phyloP scores from a whole-genome alignment of 257 asterid genomes.

The Solanum commersonii region DNA sequence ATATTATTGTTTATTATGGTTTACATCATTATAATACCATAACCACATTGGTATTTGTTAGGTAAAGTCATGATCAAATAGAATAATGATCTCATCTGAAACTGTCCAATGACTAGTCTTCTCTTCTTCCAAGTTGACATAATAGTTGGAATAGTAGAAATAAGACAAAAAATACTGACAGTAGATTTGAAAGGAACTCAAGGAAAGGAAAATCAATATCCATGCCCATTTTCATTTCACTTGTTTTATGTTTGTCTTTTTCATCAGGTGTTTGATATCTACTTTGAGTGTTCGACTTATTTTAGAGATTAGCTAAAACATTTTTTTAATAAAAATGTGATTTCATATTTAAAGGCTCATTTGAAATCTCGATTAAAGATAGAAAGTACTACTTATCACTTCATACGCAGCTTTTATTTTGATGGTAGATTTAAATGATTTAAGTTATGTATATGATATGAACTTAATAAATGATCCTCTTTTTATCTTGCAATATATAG shows the following conservation, averaged over 20 bases:
- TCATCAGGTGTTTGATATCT: no score
- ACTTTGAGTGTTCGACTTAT: no score
- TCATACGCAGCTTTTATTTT: no score
- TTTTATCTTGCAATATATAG: background rate
- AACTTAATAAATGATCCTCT: background rate
- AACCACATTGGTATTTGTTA: background rate
- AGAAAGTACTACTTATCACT: background rate
- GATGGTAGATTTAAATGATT: background rate
- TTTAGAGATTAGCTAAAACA: background rate
- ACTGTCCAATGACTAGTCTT: constrained; percentile 2
- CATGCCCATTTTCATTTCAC: background rate
- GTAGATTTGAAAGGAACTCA: background rate
- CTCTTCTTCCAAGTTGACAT: background rate
- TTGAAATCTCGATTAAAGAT: background rate
- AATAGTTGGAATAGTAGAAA: background rate
- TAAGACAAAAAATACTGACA: background rate
- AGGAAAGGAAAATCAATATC: background rate
- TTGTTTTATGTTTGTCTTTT: background rate
- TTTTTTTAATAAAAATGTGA: no score
- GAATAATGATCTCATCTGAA: background rate
- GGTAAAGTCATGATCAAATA: constrained; percentile 1
- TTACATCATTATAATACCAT: background rate
- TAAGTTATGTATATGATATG: background rate
- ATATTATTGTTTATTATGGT: background rate
- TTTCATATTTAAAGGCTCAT: no score